Conservation (phyloP, 140 eudicot genomes). For the Oenanthe javanica region DNA sequence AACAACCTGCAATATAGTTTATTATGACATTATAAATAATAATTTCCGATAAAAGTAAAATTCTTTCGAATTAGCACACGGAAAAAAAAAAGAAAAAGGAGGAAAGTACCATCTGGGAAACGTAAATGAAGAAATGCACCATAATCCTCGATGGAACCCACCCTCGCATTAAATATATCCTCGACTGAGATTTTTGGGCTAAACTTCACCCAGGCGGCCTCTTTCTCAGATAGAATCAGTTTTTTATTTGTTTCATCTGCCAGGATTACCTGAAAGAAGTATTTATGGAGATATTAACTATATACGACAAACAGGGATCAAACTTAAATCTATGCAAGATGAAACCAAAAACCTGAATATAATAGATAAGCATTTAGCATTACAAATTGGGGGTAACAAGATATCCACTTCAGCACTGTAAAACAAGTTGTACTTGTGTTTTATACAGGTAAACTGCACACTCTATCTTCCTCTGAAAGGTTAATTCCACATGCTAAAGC, state of each 20-base stretch:
- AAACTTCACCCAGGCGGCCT: constrained; percentile 68
- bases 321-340: neutral
- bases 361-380: neutral
- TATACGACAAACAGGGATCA: neutral
- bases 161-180: constrained; percentile 54
- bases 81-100: neutral
- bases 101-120: constrained; percentile 62
- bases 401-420: neutral
- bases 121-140: constrained; percentile 90
- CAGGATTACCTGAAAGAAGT: constrained; percentile 49
- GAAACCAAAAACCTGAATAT: neutral
- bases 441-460: neutral
- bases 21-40: constrained; percentile 8
- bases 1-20: constrained; percentile 45
- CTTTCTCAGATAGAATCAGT: constrained; percentile 81
- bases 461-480: neutral
- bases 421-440: neutral
- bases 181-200: constrained; percentile 51
- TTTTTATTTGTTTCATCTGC: constrained; percentile 55
- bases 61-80: neutral
- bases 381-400: neutral
- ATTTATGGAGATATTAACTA: neutral
- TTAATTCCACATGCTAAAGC: too few species aligned
- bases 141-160: constrained; percentile 69
- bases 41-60: neutral